Percentiles rank a stretch among this genome's conserved stretches.
phyloP scores from a whole-genome alignment of 1,284 basidiomycete species.

The Malassezia vespertilionis region DNA sequence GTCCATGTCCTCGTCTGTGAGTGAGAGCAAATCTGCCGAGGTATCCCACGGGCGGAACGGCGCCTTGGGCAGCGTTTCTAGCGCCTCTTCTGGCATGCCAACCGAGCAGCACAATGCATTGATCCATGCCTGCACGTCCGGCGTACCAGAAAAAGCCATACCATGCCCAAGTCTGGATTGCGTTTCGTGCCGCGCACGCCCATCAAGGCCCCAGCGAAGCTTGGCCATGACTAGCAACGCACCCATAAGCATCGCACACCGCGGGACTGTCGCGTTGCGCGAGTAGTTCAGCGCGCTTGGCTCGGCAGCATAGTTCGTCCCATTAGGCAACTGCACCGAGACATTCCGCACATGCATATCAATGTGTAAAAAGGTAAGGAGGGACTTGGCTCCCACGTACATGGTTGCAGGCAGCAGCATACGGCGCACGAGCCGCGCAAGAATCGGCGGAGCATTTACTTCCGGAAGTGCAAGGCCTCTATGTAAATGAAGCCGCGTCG shows the following conservation, averaged over 20 bases:
- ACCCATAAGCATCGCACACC: slow-evolving; percentile 63
- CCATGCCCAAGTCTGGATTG: slow-evolving; percentile 15
- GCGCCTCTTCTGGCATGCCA: not conserved
- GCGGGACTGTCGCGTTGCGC: slow-evolving; percentile 54
- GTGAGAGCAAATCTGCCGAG: slow-evolving; percentile 4
- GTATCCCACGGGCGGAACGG: slow-evolving; percentile 14
- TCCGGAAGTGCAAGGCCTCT: slow-evolving; percentile 61
- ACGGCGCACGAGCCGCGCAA: slow-evolving; percentile 65
- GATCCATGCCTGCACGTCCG: slow-evolving; percentile 7
- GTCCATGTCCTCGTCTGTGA: slow-evolving; percentile 8
- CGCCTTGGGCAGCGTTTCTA: not conserved
- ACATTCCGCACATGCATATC: slow-evolving; percentile 12
- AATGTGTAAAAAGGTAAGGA: slow-evolving; percentile 20
- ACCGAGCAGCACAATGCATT: slow-evolving; percentile 1
- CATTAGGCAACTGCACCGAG: not conserved
- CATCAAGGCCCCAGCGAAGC: slow-evolving; percentile 41
- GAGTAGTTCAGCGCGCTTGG: slow-evolving; percentile 9
- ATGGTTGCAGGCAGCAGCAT: slow-evolving; percentile 63
- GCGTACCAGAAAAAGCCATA: slow-evolving; percentile 49
- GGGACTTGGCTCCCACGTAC: slow-evolving; percentile 24
- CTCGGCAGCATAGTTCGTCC: not conserved
- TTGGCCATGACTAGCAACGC: slow-evolving; percentile 44
- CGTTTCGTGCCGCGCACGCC: slow-evolving; percentile 18
- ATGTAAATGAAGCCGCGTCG: slow-evolving; percentile 54
- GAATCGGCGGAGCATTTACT: slow-evolving; percentile 63